These are phyloP conservation scores for Chaetomidium leptoderma DNA, from an alignment of 495 filamentous ascomycete species.

Conservation along the genomic window DNA sequence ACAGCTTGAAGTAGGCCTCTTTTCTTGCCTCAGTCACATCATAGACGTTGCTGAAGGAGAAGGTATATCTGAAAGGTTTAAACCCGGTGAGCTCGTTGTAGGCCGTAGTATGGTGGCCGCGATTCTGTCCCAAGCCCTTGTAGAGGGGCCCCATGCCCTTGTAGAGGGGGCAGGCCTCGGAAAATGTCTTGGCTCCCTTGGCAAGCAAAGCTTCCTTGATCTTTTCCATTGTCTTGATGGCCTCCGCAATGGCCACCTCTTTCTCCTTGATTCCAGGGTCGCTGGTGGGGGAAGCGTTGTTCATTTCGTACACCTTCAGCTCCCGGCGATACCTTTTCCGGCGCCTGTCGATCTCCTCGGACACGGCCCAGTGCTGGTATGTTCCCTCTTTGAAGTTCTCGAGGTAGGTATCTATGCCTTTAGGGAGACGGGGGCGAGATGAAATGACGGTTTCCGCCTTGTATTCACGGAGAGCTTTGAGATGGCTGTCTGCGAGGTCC, in stretches of 20 bases:
- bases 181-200: conserved; percentile 60
- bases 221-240: conserved; percentile 49
- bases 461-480: conserved; percentile 46
- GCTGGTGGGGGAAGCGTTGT: conserved; percentile 23
- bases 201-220: conserved; percentile 50
- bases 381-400: conserved; percentile 41
- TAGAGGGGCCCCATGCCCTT: background rate
- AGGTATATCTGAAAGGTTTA: conserved; percentile 43
- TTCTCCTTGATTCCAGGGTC: conserved; percentile 48
- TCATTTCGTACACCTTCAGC: conserved; percentile 31
- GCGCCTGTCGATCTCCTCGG: conserved; percentile 30
- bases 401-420: conserved; percentile 41
- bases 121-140: background rate
- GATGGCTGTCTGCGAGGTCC: conserved; percentile 50
- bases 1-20: conserved; percentile 54
- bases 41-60: conserved; percentile 43
- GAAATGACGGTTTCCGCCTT: conserved; percentile 26
- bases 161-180: conserved; percentile 56
- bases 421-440: conserved; percentile 17
- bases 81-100: background rate
- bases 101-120: background rate
- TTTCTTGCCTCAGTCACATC: conserved; percentile 50
- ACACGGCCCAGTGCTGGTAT: conserved; percentile 51
- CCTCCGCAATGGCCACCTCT: conserved; percentile 42
- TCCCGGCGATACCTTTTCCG: conserved; percentile 15